Evolutionary conservation across 2,329 filamentous ascomycete species (phyloP).

Genomic region (Sporothrix protearum): DNA sequence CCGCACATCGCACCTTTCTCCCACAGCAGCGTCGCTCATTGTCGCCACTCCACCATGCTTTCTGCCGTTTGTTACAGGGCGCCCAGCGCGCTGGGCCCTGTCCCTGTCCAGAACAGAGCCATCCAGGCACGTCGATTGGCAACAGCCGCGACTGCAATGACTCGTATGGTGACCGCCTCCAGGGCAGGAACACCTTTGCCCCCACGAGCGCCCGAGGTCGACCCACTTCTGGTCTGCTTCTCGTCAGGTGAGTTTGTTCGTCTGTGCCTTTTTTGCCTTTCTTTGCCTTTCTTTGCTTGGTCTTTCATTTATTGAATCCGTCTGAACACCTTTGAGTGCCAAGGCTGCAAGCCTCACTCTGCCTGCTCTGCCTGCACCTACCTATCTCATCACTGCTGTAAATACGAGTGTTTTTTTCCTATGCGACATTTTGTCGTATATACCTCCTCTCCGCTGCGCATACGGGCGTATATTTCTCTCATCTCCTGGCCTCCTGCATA

Average conservation of each 20-base stretch:
- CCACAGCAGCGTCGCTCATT: not conserved
- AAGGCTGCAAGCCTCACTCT: not conserved
- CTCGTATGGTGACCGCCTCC: not conserved
- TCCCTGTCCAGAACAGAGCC: not conserved
- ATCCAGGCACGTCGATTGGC: not conserved
- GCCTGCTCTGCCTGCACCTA: not conserved
- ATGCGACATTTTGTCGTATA: conserved; percentile 18
- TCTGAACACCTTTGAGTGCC: not conserved
- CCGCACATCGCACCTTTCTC: not conserved
- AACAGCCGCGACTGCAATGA: conserved; percentile 3
- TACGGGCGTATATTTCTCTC: conserved; percentile 7
- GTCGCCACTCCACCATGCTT: conserved; percentile 12
- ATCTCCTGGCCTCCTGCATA: conserved; percentile 7
- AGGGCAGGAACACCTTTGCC: conserved; percentile 13
- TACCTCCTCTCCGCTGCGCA: not conserved
- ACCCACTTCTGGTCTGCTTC: conserved; percentile 27
- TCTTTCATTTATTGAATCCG: not conserved
- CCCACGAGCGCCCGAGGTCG: conserved; percentile 23
- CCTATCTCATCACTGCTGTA: not conserved
- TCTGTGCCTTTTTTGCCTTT: not conserved
- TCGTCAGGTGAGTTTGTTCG: conserved; percentile 26
- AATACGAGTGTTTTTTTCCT: conserved; percentile 2
- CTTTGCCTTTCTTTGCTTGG: not conserved
- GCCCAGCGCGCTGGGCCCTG: conserved; percentile 13
- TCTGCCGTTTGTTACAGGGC: conserved; percentile 16